Base-by-base conservation (phyloP, 2,329 filamentous ascomycete genomes). In the Ceratocystis cacaofunesta region DNA sequence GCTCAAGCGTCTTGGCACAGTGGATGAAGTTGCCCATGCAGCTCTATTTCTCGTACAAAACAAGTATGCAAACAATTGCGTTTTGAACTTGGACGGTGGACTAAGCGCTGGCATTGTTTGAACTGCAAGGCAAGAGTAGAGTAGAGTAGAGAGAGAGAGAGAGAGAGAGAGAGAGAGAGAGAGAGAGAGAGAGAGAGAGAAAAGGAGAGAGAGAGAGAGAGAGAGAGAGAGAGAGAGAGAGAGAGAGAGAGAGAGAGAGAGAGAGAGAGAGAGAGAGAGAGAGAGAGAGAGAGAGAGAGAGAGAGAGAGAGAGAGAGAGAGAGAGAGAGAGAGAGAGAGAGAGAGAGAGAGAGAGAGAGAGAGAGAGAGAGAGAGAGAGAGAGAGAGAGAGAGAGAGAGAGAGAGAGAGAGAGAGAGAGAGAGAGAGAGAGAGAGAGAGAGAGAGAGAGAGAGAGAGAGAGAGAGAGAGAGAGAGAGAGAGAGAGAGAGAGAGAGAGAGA, bases 51-150 rank as follows among this genome's bases (percentile, higher is more conserved):
- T 95, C 17, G 87, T 84, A 36, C 80, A 80, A 60, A 95, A 94
- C 74, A 77, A 82, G 68, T 96, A 92, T 75, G 88, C 90, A 65
- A 92, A 92, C 73, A 95, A 95, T 69, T 94, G 89, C 73, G 80
- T 92, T 62, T 78, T 96, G 63, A 94, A 92, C 73, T 79, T 96
- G 32, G 91, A 95, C 74, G 91, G 91, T 17, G 91, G 91, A 1
- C 74, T 95, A 69, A 91, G 88, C 73, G 88, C 88, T 62, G 75
- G 65, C 75, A 70, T 88, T 73, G 79, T 66, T 32, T 66, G 64
- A 46, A 6, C 22, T 41, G 48, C 32, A 58, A 58, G 55, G 5
- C 25, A 58, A 28, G 12, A 17, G 1, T 2, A 22, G 12, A 52
- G 25, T 6, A 17, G 28, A 28, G 28, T 5, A 52, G 25, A 25